Conservation (phyloP, 768 basidiomycete genomes). For the Baorangia bicolor region DNA sequence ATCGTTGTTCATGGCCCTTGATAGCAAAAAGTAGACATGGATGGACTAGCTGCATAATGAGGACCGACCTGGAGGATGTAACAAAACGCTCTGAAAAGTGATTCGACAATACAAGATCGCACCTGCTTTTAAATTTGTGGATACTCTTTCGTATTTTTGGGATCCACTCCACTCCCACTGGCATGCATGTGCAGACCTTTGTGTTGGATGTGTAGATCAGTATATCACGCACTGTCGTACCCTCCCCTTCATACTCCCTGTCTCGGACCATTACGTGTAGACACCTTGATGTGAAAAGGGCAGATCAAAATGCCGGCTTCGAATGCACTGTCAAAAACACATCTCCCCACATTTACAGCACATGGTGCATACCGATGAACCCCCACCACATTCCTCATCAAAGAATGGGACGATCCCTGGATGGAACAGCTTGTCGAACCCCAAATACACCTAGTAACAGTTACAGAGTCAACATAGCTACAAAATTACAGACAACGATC, state of each 20-base stretch:
- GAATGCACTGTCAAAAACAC: neutral
- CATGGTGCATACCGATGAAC: conserved; percentile 36
- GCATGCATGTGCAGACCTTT: neutral
- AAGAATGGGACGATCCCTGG: conserved; percentile 51
- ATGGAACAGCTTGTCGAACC: too few relatives aligned
- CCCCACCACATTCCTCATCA: conserved; percentile 42
- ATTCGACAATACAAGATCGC: too few relatives aligned
- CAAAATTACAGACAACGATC: too few relatives aligned
- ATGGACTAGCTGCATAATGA: neutral
- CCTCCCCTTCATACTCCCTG: too few relatives aligned
- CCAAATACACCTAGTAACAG: too few relatives aligned
- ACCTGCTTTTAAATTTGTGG: neutral
- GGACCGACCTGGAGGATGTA: neutral
- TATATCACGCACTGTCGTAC: too few relatives aligned
- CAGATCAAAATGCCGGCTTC: neutral
- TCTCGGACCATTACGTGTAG: conserved; percentile 20
- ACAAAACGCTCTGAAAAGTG: neutral
- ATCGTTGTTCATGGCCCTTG: neutral
- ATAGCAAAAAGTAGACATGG: neutral
- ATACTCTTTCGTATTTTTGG: neutral
- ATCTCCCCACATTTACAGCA: conserved; percentile 35
- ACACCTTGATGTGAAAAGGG: neutral
- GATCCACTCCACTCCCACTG: neutral
- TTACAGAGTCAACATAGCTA: too few relatives aligned
- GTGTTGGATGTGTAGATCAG: neutral